phyloP scores from a whole-genome alignment of 1,284 basidiomycete genomes.

The Ceratobasidium sp. region DNA sequence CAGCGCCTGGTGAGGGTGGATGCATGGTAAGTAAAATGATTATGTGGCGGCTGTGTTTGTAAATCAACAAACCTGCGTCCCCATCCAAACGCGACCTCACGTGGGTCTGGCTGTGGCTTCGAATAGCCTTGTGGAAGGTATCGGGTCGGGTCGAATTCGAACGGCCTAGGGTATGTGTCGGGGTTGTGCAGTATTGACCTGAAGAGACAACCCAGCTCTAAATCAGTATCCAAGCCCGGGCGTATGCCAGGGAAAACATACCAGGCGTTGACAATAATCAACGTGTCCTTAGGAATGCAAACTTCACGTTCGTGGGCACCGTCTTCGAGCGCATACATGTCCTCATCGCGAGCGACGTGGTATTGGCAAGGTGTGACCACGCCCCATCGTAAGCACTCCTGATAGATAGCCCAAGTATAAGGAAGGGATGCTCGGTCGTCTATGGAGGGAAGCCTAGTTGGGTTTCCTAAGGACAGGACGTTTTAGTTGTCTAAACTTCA shows the following conservation, averaged over 20 bases:
- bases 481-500: not conserved
- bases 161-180: constrained; percentile 31
- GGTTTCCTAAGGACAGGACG: not conserved
- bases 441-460: constrained; percentile 14
- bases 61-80: constrained; percentile 28
- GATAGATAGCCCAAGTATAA: constrained; percentile 36
- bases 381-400: constrained; percentile 39
- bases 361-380: constrained; percentile 39
- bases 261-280: constrained; percentile 38
- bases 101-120: constrained; percentile 27
- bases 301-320: not conserved
- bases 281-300: constrained; percentile 13
- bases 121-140: not conserved
- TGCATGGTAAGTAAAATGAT: not conserved
- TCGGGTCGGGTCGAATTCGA: constrained; percentile 32
- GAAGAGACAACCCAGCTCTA: not conserved
- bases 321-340: constrained; percentile 8
- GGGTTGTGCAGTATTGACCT: constrained; percentile 39
- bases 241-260: not conserved
- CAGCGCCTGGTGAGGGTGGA: constrained; percentile 14
- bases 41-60: not conserved
- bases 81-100: constrained; percentile 37
- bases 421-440: constrained; percentile 25
- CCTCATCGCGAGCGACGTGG: constrained; percentile 30
- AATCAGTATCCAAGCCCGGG: too few species aligned